These are phyloP conservation scores for Podila epigama DNA, from an alignment of 192 early-diverging fungal species.

Conservation along the genomic window DNA sequence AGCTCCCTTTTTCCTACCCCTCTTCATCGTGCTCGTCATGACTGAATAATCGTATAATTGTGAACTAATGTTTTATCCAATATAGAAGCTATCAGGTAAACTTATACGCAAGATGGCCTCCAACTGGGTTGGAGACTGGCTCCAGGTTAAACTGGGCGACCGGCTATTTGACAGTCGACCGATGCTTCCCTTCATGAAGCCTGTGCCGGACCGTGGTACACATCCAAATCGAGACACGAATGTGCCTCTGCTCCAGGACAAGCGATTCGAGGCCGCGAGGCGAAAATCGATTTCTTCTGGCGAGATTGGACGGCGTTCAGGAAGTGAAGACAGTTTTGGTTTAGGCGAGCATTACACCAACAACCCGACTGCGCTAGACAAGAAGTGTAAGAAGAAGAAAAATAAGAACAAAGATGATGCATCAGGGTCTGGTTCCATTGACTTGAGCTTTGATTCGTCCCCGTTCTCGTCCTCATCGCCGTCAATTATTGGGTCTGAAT, in stretches of 20 bases:
- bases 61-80: neutral
- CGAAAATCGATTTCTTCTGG: slow-evolving; percentile 38
- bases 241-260: slow-evolving; percentile 18
- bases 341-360: too few species aligned
- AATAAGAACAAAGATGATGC: neutral
- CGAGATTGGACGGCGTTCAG: neutral
- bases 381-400: neutral
- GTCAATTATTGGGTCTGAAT: slow-evolving; percentile 6
- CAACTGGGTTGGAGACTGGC: slow-evolving; percentile 11
- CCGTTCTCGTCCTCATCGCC: slow-evolving; percentile 17
- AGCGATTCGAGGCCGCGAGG: slow-evolving; percentile 21
- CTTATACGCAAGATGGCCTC: slow-evolving; percentile 32
- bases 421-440: neutral
- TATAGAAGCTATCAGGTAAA: slow-evolving; percentile 29
- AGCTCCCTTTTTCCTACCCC: neutral
- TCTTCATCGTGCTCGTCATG: neutral
- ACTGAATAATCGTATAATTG: too few species aligned
- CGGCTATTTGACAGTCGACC: slow-evolving; percentile 25
- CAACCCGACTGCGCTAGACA: too few species aligned
- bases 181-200: slow-evolving; percentile 17
- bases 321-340: neutral
- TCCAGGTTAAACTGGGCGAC: slow-evolving; percentile 16
- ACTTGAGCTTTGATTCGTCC: slow-evolving; percentile 10
- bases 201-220: slow-evolving; percentile 12
- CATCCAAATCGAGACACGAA: slow-evolving; percentile 20